Conservation (phyloP, 2,329 filamentous ascomycete species). For the Sporothrix humicola region DNA sequence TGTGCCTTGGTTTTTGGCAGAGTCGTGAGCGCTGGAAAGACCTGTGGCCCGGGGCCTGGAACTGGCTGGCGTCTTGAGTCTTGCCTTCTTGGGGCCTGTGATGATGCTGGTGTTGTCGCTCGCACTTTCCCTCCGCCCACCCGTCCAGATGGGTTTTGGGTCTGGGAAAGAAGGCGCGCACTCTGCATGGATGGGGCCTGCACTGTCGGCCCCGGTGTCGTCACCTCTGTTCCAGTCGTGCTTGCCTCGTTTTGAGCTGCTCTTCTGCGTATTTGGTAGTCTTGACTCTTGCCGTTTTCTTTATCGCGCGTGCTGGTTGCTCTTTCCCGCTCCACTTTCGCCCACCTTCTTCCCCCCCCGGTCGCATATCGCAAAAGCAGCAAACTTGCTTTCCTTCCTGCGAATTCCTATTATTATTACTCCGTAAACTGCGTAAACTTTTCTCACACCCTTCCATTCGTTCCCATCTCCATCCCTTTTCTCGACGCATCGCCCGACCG, state of each 20-base stretch:
- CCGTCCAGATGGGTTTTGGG: not conserved
- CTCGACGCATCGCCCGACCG: not conserved
- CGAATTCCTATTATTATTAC: not conserved
- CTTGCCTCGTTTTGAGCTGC: not conserved
- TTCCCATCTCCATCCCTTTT: not conserved
- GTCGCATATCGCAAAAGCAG: slow-evolving; percentile 27
- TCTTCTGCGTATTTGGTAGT: slow-evolving; percentile 20
- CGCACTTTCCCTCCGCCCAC: slow-evolving; percentile 11
- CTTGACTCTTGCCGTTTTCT: not conserved
- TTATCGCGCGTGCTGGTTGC: slow-evolving; percentile 28
- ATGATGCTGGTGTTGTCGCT: slow-evolving; percentile 2
- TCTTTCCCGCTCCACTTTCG: slow-evolving; percentile 26
- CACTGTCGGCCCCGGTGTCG: slow-evolving; percentile 13
- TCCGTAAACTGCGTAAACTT: not conserved
- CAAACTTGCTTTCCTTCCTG: slow-evolving; percentile 17
- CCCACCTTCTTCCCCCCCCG: slow-evolving; percentile 15
- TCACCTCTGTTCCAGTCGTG: slow-evolving; percentile 8
- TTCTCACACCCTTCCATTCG: not conserved
- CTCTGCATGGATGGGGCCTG: slow-evolving; percentile 11
- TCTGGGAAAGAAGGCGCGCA: not conserved
- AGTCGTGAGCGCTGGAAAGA: not conserved
- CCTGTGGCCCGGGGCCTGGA: slow-evolving; percentile 2
- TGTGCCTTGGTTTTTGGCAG: slow-evolving; percentile 21
- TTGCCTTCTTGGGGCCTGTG: not conserved
- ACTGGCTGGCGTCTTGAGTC: not conserved